These are phyloP conservation scores for Ophiosphaerella korrae DNA, from an alignment of 2,329 filamentous ascomycete genomes.

Conservation along the genomic window DNA sequence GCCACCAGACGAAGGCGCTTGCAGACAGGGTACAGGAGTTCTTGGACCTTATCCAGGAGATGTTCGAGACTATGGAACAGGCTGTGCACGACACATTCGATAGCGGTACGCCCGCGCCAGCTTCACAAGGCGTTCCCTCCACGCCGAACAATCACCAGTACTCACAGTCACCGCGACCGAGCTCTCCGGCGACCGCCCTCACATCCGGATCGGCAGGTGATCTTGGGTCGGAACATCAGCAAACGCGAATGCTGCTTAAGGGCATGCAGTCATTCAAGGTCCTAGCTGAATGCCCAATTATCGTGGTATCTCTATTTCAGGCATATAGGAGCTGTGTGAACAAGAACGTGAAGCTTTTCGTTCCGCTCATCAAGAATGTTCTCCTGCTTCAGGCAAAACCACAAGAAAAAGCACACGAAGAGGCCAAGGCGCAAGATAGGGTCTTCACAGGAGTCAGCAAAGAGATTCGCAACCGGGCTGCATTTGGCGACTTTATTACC, in stretches of 20 bases:
- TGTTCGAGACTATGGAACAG: conserved; percentile 93
- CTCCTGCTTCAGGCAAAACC: conserved; percentile 87
- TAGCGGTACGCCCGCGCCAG: conserved; percentile 63
- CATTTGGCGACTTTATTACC: conserved; percentile 97
- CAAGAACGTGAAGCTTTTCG: conserved; percentile 87
- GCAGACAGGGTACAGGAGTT: conserved; percentile 85
- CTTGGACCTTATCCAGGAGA: conserved; percentile 87
- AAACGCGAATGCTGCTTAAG: conserved; percentile 79
- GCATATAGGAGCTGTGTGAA: conserved; percentile 80
- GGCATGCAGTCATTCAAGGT: conserved; percentile 99
- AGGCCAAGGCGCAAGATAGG: conserved; percentile 77
- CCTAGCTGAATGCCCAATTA: conserved; percentile 95
- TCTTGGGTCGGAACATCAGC: conserved; percentile 80
- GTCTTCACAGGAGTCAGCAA: conserved; percentile 93
- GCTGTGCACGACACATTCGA: conserved; percentile 97
- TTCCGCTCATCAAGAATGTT: conserved; percentile 90
- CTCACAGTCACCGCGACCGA: conserved; percentile 86
- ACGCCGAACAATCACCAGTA: conserved; percentile 67
- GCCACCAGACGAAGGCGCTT: conserved; percentile 86
- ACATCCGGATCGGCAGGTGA: conserved; percentile 74
- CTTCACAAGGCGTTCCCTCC: conserved; percentile 63
- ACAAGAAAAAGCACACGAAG: conserved; percentile 87
- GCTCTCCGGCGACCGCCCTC: conserved; percentile 84
- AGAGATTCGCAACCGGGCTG: conserved; percentile 88
- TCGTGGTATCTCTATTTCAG: conserved; percentile 97